phyloP scores from a whole-genome alignment of 2,329 filamentous ascomycete genomes.

The Aspergillus sp. region DNA sequence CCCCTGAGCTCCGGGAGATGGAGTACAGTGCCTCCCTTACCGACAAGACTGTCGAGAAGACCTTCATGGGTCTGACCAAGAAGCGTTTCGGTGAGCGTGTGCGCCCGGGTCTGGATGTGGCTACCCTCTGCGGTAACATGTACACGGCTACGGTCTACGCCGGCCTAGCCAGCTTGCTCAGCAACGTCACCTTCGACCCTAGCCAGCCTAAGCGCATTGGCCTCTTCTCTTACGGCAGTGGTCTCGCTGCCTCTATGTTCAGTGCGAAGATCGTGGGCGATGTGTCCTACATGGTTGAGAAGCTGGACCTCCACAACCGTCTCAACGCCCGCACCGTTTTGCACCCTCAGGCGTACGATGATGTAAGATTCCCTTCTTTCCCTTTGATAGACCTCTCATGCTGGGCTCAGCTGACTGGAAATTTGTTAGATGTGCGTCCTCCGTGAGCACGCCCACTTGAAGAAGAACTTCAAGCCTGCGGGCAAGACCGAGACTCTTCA shows the following conservation, averaged over 20 bases:
- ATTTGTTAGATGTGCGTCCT: slow-evolving; percentile 68
- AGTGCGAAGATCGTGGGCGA: slow-evolving; percentile 65
- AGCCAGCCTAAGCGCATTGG: slow-evolving; percentile 70
- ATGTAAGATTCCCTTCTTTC: slow-evolving; percentile 49
- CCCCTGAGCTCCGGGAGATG: slow-evolving; percentile 72
- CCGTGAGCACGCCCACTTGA: slow-evolving; percentile 77
- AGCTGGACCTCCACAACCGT: slow-evolving; percentile 66
- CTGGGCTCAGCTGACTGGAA: slow-evolving; percentile 18
- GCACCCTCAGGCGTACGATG: slow-evolving; percentile 69
- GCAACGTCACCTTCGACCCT: slow-evolving; percentile 59
- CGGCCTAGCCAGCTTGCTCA: slow-evolving; percentile 59
- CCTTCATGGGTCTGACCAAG: slow-evolving; percentile 79
- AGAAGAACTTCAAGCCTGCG: slow-evolving; percentile 72
- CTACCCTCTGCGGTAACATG: slow-evolving; percentile 71
- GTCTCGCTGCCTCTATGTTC: slow-evolving; percentile 72
- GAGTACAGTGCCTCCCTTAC: slow-evolving; percentile 75
- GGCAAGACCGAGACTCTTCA: slow-evolving; percentile 66
- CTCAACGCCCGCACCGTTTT: slow-evolving; percentile 65
- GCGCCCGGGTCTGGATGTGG: slow-evolving; percentile 68
- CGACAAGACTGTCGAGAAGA: slow-evolving; percentile 83
- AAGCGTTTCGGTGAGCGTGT: slow-evolving; percentile 80
- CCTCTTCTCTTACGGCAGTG: slow-evolving; percentile 77
- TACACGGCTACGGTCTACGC: slow-evolving; percentile 61
- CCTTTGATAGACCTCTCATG: neutral
- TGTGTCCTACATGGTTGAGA: slow-evolving; percentile 65